Conservation (phyloP, 768 basidiomycete species). For the Auricularia heimuer region DNA sequence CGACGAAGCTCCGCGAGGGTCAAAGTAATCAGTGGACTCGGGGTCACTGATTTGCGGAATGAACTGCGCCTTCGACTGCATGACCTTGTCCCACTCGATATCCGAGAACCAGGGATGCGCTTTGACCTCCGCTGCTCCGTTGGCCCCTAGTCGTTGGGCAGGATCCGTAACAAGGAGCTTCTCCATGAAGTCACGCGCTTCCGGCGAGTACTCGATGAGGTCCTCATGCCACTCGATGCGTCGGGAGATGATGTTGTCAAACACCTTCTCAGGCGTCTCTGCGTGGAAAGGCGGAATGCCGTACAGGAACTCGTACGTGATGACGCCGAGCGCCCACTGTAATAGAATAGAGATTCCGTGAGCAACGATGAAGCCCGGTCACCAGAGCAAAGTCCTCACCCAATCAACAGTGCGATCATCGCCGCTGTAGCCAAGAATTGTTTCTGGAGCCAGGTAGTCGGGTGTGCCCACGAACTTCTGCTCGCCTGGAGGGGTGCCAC, state of each 20-base stretch:
- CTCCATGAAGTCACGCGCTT: slow-evolving; percentile 86
- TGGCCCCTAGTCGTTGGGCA: slow-evolving; percentile 65
- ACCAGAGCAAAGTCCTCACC: slow-evolving; percentile 41
- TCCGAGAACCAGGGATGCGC: slow-evolving; percentile 81
- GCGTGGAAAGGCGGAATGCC: slow-evolving; percentile 97
- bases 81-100: slow-evolving; percentile 90
- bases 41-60: slow-evolving; percentile 93
- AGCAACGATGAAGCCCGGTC: slow-evolving; percentile 10
- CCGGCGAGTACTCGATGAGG: slow-evolving; percentile 74
- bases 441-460: slow-evolving; percentile 94
- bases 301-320: slow-evolving; percentile 96
- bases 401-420: slow-evolving; percentile 96
- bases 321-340: slow-evolving; percentile 97
- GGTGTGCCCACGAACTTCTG: slow-evolving; percentile 97
- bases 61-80: slow-evolving; percentile 82
- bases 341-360: slow-evolving; percentile 12
- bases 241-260: slow-evolving; percentile 94
- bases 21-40: slow-evolving; percentile 99
- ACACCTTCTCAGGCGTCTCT: slow-evolving; percentile 93
- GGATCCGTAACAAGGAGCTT: slow-evolving; percentile 77
- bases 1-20: slow-evolving; percentile 84
- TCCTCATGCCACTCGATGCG: slow-evolving; percentile 95
- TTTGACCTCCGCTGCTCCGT: slow-evolving; percentile 89
- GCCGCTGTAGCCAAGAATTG: slow-evolving; percentile 87
- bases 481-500: slow-evolving; percentile 66